Conservation (phyloP, 345 rosid species). For the Populus nigra region DNA sequence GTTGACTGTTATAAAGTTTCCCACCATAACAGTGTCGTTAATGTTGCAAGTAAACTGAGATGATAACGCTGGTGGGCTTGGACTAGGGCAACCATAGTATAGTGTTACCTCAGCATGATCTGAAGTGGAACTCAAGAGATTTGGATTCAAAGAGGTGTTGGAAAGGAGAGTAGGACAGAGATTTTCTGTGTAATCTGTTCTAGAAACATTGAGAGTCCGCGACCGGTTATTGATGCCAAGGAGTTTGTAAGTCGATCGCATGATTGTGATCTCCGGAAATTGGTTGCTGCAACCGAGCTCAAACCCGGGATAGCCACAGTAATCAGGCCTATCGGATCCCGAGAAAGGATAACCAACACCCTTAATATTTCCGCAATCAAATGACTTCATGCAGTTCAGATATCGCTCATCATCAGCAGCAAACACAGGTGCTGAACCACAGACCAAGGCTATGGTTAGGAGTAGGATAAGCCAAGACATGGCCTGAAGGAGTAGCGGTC, state of each 20-base stretch:
- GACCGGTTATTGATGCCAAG: neutral
- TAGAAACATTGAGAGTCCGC: slow-evolving; percentile 15
- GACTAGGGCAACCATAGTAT: slow-evolving; percentile 22
- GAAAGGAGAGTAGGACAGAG: slow-evolving; percentile 11
- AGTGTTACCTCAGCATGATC: slow-evolving; percentile 9
- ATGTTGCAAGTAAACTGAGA: neutral
- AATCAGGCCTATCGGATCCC: slow-evolving; percentile 16
- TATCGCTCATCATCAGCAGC: slow-evolving; percentile 4
- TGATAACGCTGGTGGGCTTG: neutral
- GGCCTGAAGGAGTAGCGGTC: neutral
- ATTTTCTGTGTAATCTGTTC: slow-evolving; percentile 20
- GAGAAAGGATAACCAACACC: slow-evolving; percentile 36
- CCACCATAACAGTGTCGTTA: neutral
- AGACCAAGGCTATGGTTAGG: neutral
- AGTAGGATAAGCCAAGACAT: neutral
- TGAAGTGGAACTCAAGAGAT: neutral
- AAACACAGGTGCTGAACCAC: neutral
- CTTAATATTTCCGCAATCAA: slow-evolving; percentile 25
- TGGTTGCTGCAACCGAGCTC: slow-evolving; percentile 20
- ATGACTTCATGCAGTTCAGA: slow-evolving; percentile 19
- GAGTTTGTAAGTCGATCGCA: slow-evolving; percentile 23
- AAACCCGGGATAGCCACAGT: slow-evolving; percentile 32
- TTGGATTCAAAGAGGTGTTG: slow-evolving; percentile 5
- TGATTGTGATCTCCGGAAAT: slow-evolving; percentile 24
- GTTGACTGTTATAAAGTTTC: slow-evolving; percentile 15